A percentile compares a stretch with the other conserved stretches of the same genome.
These are phyloP conservation scores for Ophiostoma montium DNA, from an alignment of 2,329 filamentous ascomycete species.

Conservation along the genomic window DNA sequence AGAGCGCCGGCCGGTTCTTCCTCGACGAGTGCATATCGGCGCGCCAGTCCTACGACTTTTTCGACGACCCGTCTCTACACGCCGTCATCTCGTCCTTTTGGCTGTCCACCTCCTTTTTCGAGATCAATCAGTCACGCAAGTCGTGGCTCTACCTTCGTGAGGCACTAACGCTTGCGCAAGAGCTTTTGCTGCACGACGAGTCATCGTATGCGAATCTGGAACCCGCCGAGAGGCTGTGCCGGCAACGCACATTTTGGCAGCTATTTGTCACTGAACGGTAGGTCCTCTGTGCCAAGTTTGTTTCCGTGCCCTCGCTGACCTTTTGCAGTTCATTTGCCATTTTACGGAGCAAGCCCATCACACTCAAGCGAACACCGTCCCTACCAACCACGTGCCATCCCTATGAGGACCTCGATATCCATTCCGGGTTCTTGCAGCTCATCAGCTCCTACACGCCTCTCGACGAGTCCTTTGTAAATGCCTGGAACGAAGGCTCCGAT, in stretches of 20 bases:
- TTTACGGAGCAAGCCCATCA: constrained; percentile 48
- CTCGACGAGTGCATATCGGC: constrained; percentile 43
- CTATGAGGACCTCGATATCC: constrained; percentile 36
- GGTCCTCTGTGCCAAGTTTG: no score
- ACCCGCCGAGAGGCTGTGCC: constrained; percentile 36
- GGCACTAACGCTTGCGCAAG: constrained; percentile 44
- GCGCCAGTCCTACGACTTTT: constrained; percentile 41
- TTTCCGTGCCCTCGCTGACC: no score
- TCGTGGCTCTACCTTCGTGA: constrained; percentile 49
- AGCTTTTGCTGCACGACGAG: constrained; percentile 45
- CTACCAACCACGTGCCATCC: constrained; percentile 36
- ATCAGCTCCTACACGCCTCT: constrained; percentile 48
- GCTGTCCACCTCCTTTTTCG: constrained; percentile 45
- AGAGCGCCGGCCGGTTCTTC: constrained; percentile 38
- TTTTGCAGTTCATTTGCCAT: constrained; percentile 37
- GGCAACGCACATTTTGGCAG: constrained; percentile 46
- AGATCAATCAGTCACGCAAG: constrained; percentile 45
- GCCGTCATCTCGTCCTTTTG: constrained; percentile 50
- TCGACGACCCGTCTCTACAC: constrained; percentile 37
- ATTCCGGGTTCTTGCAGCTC: constrained; percentile 44
- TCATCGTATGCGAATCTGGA: constrained; percentile 34
- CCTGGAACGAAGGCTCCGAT: constrained; percentile 46
- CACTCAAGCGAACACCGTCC: constrained; percentile 43
- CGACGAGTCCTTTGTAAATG: constrained; percentile 46
- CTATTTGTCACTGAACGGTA: constrained; percentile 46